These are phyloP conservation scores for Wickerhamomyces queroliae DNA, from an alignment of 805 yeast genomes.

Conservation along the genomic window DNA sequence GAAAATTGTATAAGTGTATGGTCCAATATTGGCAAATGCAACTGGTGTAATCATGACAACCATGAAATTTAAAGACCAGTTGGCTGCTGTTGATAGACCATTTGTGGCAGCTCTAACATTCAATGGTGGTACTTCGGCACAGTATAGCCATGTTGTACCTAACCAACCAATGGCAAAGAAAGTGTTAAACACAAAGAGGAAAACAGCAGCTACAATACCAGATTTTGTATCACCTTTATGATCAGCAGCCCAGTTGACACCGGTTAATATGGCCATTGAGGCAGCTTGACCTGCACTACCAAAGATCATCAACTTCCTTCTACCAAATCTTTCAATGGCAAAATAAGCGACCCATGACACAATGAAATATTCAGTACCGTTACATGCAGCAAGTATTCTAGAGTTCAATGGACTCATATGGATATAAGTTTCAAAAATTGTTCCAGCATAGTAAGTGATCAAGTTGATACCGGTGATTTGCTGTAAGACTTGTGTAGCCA, in stretches of 20 bases:
- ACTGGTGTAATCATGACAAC: conserved; percentile 67
- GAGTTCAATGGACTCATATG: background rate
- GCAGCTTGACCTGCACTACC: conserved; percentile 47
- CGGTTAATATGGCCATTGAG: conserved; percentile 30
- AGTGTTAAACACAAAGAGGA: conserved; percentile 40
- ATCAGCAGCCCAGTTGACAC: conserved; percentile 43
- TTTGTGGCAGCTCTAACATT: conserved; percentile 55
- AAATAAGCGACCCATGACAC: conserved; percentile 31
- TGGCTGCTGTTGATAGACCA: conserved; percentile 57
- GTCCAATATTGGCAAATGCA: background rate
- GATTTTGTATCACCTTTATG: conserved; percentile 27
- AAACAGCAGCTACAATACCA: conserved; percentile 63
- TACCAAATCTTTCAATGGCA: conserved; percentile 41
- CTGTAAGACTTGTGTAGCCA: background rate
- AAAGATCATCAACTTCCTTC: conserved; percentile 44
- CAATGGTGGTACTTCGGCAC: conserved; percentile 58
- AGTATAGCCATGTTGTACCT: conserved; percentile 58
- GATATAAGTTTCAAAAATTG: background rate
- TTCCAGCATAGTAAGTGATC: background rate
- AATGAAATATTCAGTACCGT: conserved; percentile 1
- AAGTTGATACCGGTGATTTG: conserved; percentile 1
- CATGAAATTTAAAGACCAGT: conserved; percentile 60
- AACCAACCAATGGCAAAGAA: conserved; percentile 49
- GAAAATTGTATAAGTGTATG: conserved; percentile 23
- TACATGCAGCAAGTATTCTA: background rate